These are phyloP conservation scores for Capronia epimyces DNA, from an alignment of 2,329 filamentous ascomycete species.

Conservation along the genomic window DNA sequence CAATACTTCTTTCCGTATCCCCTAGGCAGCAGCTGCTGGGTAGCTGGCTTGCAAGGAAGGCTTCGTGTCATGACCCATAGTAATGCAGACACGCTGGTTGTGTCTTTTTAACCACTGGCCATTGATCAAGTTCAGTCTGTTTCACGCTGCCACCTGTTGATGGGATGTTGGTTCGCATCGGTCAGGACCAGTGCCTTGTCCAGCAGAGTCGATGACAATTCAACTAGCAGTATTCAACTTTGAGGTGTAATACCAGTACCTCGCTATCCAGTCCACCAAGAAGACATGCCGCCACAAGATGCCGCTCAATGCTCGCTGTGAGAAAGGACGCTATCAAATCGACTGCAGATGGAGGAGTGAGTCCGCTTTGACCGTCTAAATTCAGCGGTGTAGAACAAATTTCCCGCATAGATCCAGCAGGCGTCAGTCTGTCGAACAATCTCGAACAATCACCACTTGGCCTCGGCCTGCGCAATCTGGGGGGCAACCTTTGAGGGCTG, in stretches of 20 bases:
- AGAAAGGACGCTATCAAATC: neutral
- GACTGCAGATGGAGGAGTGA: neutral
- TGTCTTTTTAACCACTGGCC: neutral
- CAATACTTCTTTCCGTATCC: neutral
- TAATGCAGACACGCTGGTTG: neutral
- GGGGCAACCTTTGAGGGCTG: neutral
- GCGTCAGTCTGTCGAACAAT: neutral
- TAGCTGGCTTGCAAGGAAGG: neutral
- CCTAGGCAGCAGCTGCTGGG: neutral
- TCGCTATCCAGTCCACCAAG: too few relatives aligned
- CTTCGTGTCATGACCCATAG: neutral
- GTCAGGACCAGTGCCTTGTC: neutral
- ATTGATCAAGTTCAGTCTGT: too few relatives aligned
- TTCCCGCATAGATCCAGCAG: neutral
- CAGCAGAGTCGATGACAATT: neutral
- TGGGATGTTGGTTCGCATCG: too few relatives aligned
- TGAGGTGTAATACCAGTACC: too few relatives aligned
- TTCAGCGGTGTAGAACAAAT: neutral
- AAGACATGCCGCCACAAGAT: neutral
- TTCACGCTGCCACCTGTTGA: neutral
- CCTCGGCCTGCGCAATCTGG: constrained; percentile 5
- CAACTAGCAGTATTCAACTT: too few relatives aligned
- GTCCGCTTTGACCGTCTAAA: neutral
- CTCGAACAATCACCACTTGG: constrained; percentile 4
- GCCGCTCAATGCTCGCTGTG: neutral